Conservation (phyloP, 345 rosid species). For the Aegle marmelos region DNA sequence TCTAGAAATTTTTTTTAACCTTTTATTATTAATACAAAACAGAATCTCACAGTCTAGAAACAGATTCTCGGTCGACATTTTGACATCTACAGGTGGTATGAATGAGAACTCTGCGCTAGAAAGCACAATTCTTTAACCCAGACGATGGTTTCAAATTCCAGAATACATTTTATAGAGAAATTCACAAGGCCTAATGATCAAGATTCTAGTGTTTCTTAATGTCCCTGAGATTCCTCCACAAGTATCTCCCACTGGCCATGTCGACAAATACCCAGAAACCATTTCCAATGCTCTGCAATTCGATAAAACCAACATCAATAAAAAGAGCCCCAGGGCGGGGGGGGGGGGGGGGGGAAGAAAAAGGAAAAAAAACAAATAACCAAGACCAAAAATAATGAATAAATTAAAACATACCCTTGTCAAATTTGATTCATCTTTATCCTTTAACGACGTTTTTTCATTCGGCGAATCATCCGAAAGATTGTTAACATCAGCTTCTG, state of each 20-base stretch:
- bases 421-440: slow-evolving; percentile 37
- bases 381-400: not conserved
- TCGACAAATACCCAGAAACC: slow-evolving; percentile 87
- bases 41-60: too few relatives aligned
- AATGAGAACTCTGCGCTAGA: not conserved
- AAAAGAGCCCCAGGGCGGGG: too few relatives aligned
- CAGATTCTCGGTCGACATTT: not conserved
- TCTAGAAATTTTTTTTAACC: not conserved
- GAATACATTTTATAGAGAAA: not conserved
- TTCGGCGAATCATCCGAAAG: slow-evolving; percentile 34
- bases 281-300: slow-evolving; percentile 48
- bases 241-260: slow-evolving; percentile 86
- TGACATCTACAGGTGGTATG: not conserved
- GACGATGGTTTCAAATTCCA: not conserved
- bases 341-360: too few relatives aligned
- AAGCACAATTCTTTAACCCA: not conserved
- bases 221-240: slow-evolving; percentile 72
- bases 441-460: slow-evolving; percentile 31
- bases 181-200: not conserved
- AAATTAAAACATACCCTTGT: slow-evolving; percentile 46
- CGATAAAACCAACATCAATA: slow-evolving; percentile 6
- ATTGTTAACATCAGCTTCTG: slow-evolving; percentile 30
- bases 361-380: not conserved
- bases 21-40: not conserved
- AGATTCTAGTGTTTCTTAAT: slow-evolving; percentile 35